Base-by-base conservation (phyloP, 495 filamentous ascomycete genomes). In the Hypoxylon subgilvum region DNA sequence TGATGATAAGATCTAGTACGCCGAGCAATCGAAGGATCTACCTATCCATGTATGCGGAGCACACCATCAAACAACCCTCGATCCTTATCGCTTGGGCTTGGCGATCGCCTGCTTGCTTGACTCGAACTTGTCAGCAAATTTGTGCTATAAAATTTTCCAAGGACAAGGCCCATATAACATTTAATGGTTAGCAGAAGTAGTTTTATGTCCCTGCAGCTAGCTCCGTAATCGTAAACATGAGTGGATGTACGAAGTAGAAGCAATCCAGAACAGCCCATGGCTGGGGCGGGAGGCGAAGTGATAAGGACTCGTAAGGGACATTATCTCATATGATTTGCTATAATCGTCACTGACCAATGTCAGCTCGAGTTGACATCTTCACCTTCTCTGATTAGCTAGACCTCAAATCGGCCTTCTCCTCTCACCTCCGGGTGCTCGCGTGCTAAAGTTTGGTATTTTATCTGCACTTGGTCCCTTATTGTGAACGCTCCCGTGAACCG, bases 241-340 rank as follows among this genome's bases (percentile, higher is more conserved):
- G n/a, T n/a, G n/a, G n/a, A 40, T 3, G 28, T 31, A 16, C 16
- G 23, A 10, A 8, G 32, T 16, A 4, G 12, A 38, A 19, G 13
- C 21, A 38, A 45, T 45, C 31, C 45, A 54, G 51, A 45, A 45
- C 23, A 45, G 21, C 57, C 57, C 30, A 42, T 47, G 36, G 18
- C 47, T 17, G 14, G 39, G 19, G 49, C 28, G 30, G 14, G 43
- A 47, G 44, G 31, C 43, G 28, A 28, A 49, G 28, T 49, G 57
- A 61, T 61, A 61, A 61, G 50, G 25, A 13, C 42, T n/a, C 19
- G 32, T 49, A 41, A 60, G n/a, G 31, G 48, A n/a, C 53, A 60
- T 61, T 61, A 54, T 61, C 57, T 44, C 43, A 61, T 61, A 6
- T 53, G 43, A 61, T 54, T 61, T 44, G 23, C 50, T 49, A 12